These are phyloP conservation scores for Hanseniaspora hatyaiensis DNA, from an alignment of 805 yeast species.

Conservation along the genomic window DNA sequence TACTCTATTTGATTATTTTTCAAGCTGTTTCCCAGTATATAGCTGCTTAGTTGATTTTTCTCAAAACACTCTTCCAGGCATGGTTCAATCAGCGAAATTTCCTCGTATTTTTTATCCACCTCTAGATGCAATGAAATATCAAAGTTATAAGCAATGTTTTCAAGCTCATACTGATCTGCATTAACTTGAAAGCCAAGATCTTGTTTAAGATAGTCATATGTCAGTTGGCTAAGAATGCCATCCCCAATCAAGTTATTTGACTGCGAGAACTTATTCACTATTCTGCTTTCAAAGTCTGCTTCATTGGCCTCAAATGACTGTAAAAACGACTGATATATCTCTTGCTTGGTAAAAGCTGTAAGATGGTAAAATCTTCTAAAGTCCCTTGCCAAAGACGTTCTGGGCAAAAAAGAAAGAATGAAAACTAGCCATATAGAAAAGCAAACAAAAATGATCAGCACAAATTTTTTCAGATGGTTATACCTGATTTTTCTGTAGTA, in stretches of 20 bases:
- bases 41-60: constrained; percentile 46
- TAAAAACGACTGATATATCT: constrained; percentile 53
- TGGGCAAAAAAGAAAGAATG: constrained; percentile 63
- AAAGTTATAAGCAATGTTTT: constrained; percentile 39
- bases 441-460: constrained; percentile 22
- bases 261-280: constrained; percentile 22
- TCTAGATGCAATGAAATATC: constrained; percentile 33
- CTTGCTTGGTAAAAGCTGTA: constrained; percentile 51
- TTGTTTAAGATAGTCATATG: constrained; percentile 39
- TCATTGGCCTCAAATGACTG: constrained; percentile 31
- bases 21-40: constrained; percentile 21
- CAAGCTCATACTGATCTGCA: constrained; percentile 46
- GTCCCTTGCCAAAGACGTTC: constrained; percentile 75
- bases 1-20: constrained; percentile 43
- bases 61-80: too few species aligned
- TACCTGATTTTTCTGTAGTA: constrained; percentile 24
- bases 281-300: constrained; percentile 22
- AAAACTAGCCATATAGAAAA: constrained; percentile 34
- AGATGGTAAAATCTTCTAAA: constrained; percentile 57
- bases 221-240: constrained; percentile 37
- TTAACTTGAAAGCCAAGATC: constrained; percentile 39
- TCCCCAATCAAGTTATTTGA: constrained; percentile 35
- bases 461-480: constrained; percentile 26
- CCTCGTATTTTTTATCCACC: not conserved
- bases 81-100: constrained; percentile 33